Evolutionary conservation across 2,329 filamentous ascomycete species (phyloP).

Genomic region (Daldinia sp.): DNA sequence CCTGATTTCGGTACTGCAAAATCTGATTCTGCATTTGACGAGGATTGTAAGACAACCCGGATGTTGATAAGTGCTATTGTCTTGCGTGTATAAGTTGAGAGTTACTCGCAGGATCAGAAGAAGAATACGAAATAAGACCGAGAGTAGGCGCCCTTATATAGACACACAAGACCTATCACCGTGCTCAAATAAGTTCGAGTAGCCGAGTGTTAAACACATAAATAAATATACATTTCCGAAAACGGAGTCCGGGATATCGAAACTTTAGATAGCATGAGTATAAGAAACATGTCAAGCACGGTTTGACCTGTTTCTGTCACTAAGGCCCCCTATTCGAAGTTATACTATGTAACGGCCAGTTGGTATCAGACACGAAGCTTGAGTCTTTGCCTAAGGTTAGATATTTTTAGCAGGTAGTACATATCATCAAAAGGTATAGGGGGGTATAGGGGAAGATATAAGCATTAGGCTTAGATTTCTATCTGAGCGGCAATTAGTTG

Average conservation of each 20-base stretch:
- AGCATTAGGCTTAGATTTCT: conserved; percentile 17
- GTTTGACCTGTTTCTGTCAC: conserved; percentile 6
- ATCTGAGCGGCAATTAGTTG: background rate
- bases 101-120: background rate
- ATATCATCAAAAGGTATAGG: background rate
- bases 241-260: conserved; percentile 13
- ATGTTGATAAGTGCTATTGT: background rate
- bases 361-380: conserved; percentile 12
- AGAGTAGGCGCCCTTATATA: background rate
- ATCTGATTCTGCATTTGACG: background rate
- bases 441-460: conserved; percentile 2
- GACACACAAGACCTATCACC: background rate
- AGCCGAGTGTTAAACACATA: background rate
- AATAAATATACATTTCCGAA: conserved; percentile 6
- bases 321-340: background rate
- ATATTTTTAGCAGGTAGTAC: no score
- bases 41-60: background rate
- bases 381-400: background rate
- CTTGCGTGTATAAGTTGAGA: background rate
- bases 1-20: background rate
- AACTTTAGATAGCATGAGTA: conserved; percentile 25
- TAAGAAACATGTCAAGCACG: background rate
- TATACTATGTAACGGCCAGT: background rate
- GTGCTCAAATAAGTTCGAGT: background rate
- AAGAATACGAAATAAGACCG: background rate